phyloP scores from a whole-genome alignment of 2,329 filamentous ascomycete genomes.

The Cordyceps cateniannulata region DNA sequence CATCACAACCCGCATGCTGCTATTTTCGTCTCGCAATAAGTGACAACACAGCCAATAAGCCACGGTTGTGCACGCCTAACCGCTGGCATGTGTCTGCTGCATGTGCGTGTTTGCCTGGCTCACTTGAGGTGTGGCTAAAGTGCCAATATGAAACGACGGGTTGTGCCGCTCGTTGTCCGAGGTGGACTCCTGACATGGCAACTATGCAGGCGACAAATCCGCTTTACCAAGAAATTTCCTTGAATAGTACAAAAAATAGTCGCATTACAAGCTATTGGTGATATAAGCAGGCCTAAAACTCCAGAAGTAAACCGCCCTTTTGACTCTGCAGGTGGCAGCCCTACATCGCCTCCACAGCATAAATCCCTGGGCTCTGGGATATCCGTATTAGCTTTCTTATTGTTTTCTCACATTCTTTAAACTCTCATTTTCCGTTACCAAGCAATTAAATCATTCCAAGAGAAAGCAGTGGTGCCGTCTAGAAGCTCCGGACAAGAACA shows the following conservation, averaged over 20 bases:
- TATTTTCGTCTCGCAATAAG: not conserved
- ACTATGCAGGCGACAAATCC: too few relatives aligned
- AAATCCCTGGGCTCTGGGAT: not conserved
- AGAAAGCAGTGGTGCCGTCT: not conserved
- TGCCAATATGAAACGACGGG: too few relatives aligned
- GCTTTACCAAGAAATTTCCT: not conserved
- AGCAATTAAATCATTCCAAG: constrained; percentile 2
- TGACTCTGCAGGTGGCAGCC: not conserved
- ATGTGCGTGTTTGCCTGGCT: not conserved
- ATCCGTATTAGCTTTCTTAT: not conserved
- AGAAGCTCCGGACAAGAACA: too few relatives aligned
- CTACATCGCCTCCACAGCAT: not conserved
- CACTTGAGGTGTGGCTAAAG: not conserved
- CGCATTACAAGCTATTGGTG: constrained; percentile 7
- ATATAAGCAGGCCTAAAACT: constrained; percentile 8
- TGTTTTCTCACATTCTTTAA: not conserved
- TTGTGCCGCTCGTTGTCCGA: too few relatives aligned
- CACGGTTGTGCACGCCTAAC: not conserved
- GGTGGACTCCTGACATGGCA: too few relatives aligned
- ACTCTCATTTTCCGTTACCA: not conserved
- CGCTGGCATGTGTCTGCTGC: not conserved
- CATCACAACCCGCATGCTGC: not conserved
- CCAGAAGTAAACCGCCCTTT: constrained; percentile 1
- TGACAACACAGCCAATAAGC: not conserved
- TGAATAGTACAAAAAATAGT: not conserved